Conservation (phyloP, 768 basidiomycete genomes). For the Lactarius trivialis region DNA sequence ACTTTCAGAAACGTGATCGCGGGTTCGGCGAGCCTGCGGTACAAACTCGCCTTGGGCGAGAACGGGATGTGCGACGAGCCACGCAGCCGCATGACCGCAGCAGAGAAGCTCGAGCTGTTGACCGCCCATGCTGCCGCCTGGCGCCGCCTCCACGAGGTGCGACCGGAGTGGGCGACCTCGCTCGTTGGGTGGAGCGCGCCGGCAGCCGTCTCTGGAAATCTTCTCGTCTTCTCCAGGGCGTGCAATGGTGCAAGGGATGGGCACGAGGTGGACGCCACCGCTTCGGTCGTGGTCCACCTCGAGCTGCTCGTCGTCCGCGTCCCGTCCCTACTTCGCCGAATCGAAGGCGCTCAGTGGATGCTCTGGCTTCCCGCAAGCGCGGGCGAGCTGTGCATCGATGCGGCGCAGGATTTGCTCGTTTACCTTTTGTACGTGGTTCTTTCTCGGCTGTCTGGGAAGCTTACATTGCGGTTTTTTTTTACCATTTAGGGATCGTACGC, state of each 20-base stretch:
- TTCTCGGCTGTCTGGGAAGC: not conserved
- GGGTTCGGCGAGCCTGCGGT: conserved; percentile 4
- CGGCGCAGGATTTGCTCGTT: conserved; percentile 13
- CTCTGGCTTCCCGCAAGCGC: not conserved
- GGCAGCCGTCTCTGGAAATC: conserved; percentile 1
- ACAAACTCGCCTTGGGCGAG: conserved; percentile 8
- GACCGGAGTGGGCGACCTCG: not conserved
- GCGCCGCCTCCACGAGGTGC: not conserved
- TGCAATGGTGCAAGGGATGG: not conserved
- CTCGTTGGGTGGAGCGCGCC: conserved; percentile 5
- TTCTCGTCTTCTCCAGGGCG: conserved; percentile 6
- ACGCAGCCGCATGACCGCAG: not conserved
- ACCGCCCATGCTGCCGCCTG: not conserved
- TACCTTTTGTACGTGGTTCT: not conserved
- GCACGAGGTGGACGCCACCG: not conserved
- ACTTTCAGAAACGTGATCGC: not conserved
- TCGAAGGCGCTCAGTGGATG: conserved; percentile 7
- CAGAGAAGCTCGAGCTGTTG: conserved; percentile 9
- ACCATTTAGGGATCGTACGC: not conserved
- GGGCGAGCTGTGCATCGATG: conserved; percentile 3
- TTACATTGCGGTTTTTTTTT: not conserved
- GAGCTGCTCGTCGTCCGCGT: conserved; percentile 11
- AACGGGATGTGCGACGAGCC: conserved; percentile 12
- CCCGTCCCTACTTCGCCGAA: not conserved
- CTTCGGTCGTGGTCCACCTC: not conserved